Evolutionary conservation across 164 flowering plant genomes (phyloP).

Genomic region (Annona cherimola): DNA sequence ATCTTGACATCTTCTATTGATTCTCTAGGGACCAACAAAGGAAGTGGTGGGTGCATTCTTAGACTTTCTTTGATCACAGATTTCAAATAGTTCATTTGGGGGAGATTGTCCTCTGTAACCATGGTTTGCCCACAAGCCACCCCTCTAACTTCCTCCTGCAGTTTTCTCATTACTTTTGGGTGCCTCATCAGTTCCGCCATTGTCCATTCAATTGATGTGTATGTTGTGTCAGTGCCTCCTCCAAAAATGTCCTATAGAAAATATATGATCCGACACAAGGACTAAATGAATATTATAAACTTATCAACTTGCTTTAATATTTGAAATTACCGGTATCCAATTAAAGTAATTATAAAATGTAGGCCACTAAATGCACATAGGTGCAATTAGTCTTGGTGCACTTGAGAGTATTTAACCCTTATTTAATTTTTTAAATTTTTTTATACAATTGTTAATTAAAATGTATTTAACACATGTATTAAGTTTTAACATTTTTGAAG

Average conservation of each 20-base stretch:
- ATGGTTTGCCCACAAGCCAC: conserved; percentile 3
- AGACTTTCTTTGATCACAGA: conserved; percentile 20
- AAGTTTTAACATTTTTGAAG: no score
- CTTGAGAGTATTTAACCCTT: no score
- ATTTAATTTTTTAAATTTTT: no score
- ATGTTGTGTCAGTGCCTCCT: conserved; percentile 32
- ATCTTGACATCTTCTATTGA: conserved; percentile 2
- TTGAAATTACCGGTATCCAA: no score
- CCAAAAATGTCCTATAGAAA: conserved; percentile 28
- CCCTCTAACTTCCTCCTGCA: conserved; percentile 22
- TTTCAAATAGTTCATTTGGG: conserved; percentile 23
- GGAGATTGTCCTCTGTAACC: conserved; percentile 23
- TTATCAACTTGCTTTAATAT: no score
- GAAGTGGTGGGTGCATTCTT: conserved; percentile 11
- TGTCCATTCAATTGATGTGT: conserved; percentile 27
- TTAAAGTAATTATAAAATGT: no score
- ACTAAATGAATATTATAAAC: no score
- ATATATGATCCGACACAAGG: no score
- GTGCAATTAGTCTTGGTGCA: no score
- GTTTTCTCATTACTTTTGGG: conserved; percentile 28
- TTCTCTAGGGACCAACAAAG: conserved; percentile 3
- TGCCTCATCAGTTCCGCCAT: conserved; percentile 34
- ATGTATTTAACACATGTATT: no score
- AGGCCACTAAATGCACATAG: no score
- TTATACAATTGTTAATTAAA: no score